Evolutionary conservation across 2,329 filamentous ascomycete species (phyloP), one percentile per base, ranked within the genome.

Genomic region (Penicillium carneum): DNA sequence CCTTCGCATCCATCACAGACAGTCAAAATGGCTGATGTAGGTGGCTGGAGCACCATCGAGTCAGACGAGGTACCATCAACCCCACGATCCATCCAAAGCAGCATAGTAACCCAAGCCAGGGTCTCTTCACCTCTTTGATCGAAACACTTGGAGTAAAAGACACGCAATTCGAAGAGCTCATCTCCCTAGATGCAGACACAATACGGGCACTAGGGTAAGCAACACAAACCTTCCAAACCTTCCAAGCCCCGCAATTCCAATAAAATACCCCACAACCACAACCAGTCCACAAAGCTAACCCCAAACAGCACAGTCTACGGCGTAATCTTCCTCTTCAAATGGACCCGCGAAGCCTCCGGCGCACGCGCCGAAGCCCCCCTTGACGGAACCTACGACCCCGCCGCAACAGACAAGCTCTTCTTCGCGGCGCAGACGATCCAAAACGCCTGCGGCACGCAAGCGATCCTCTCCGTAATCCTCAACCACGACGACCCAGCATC

Each of bases 281-380:
- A 7, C 63, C 63, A 60, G 62, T 46, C 10, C 48, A 26, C 45
- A 45, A 36, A 4, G n/a, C 20, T 26, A 26, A 26, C 3, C 16
- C 14, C 39, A 58, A 51, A 50, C 63, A 88, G 90, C 70, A 90
- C 91, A 18, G 84, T 97, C 55, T 96, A 97, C 81, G 95, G 95
- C 72, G 92, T 99, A 69, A 97, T 99, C 74, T 99, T 99, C 80
- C 91, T 99, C 77, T 99, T 99, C 88, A 98, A 97, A 82, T 99
- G 76, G 74, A 77, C 77, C 50, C 75, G 75, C 51, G 76, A 76
- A 59, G 71, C 71, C 91, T 80, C 91, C 87, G 52, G 93, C 88
- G 63, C 89, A 83, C 81, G 87, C 41, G 79, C 84, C 43, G 84
- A 87, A 59, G 85, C 85, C 46, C 93, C 93, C 0, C 86, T 88